Percentiles rank a stretch among this genome's conserved stretches.
Conservation (phyloP, 1,284 basidiomycete genomes). For the Ganoderma boninense region DNA sequence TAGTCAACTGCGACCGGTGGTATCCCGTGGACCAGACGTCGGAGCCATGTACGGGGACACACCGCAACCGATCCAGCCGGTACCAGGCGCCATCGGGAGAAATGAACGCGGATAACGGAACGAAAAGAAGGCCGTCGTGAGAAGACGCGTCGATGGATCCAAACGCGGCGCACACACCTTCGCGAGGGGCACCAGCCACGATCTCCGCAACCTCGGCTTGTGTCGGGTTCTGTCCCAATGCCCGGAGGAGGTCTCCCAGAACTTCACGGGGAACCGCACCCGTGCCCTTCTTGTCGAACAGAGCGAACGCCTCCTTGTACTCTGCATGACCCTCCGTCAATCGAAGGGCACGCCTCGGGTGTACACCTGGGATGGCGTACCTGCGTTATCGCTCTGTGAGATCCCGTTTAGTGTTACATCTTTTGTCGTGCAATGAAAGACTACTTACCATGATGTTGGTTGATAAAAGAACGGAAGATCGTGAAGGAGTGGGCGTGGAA, state of each 20-base stretch:
- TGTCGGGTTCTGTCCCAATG: slow-evolving; percentile 97
- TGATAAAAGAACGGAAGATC: slow-evolving; percentile 6
- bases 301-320: slow-evolving; percentile 96
- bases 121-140: slow-evolving; percentile 6
- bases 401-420: slow-evolving; percentile 12
- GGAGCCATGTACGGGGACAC: neutral
- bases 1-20: slow-evolving; percentile 75
- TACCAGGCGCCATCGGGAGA: too few relatives aligned
- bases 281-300: slow-evolving; percentile 96
- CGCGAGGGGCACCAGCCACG: slow-evolving; percentile 75
- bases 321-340: slow-evolving; percentile 54
- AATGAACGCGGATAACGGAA: neutral
- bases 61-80: neutral
- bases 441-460: slow-evolving; percentile 27
- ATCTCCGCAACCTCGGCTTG: slow-evolving; percentile 95
- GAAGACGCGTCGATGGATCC: neutral
- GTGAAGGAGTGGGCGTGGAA: neutral
- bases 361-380: slow-evolving; percentile 39
- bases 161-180: slow-evolving; percentile 59
- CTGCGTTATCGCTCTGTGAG: slow-evolving; percentile 70
- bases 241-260: slow-evolving; percentile 94
- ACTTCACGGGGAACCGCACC: slow-evolving; percentile 89
- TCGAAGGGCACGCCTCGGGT: neutral
- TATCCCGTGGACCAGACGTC: neutral
- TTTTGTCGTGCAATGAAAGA: neutral